Evolutionary conservation across 345 rosid genomes (phyloP).

Genomic region (Heritiera littoralis): DNA sequence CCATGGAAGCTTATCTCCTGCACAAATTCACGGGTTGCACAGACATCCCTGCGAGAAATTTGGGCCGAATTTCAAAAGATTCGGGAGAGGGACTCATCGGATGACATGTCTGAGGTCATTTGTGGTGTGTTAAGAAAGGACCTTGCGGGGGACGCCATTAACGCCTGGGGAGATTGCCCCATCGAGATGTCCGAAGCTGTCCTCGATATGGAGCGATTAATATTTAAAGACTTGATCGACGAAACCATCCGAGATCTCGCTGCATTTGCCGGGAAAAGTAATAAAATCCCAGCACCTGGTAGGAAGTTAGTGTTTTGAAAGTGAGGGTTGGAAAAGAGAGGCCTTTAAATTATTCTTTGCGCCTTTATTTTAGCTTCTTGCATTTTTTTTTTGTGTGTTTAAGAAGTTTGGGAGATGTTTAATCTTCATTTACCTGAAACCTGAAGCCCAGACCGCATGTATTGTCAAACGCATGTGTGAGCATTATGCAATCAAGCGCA

Average conservation of each 20-base stretch:
- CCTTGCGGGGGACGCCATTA: conserved; percentile 55
- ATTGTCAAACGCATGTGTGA: conserved; percentile 15
- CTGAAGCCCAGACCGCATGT: background rate
- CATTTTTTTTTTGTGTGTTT: background rate
- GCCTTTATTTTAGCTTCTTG: conserved; percentile 10
- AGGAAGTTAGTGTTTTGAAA: conserved; percentile 77
- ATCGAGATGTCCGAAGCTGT: conserved; percentile 75
- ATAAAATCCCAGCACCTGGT: conserved; percentile 32
- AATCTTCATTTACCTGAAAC: conserved; percentile 33
- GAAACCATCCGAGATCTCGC: conserved; percentile 78
- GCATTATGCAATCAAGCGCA: conserved; percentile 18
- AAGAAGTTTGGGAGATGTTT: conserved; percentile 21
- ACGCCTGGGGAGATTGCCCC: conserved; percentile 64
- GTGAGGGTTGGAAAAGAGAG: conserved; percentile 19
- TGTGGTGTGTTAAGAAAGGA: conserved; percentile 73
- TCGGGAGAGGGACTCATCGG: conserved; percentile 48
- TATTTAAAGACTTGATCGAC: conserved; percentile 80
- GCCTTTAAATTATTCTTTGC: conserved; percentile 6
- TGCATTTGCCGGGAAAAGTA: conserved; percentile 31
- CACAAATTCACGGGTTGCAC: conserved; percentile 12
- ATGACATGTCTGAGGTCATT: conserved; percentile 60
- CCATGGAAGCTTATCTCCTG: conserved; percentile 48
- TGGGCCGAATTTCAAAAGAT: conserved; percentile 70
- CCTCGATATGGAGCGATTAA: conserved; percentile 70
- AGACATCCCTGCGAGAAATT: conserved; percentile 42